Evolutionary conservation across 2,329 filamentous ascomycete genomes (phyloP), one percentile per base, ranked within the genome.

Genomic region (Boeremia lycopersici): DNA sequence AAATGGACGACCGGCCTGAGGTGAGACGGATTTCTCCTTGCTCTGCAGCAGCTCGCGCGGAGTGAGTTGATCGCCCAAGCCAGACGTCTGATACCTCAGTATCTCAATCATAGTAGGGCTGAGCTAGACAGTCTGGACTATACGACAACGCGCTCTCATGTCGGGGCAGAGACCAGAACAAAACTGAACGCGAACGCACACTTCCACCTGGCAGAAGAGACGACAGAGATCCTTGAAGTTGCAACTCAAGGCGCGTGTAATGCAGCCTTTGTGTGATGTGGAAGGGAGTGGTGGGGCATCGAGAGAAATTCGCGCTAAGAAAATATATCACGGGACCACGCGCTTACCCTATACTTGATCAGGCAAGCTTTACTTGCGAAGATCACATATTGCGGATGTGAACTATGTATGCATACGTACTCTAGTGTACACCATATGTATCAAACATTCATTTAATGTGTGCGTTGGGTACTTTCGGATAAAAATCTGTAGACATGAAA

Each of bases 271-370:
- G 40, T 29, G 42, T 26, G 40, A 26, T 11, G 28, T 55, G 45
- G 51, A 59, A 54, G 51, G 49, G 17, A 44, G n/a, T 51, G 39
- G 57, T 47, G 50, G 51, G 57, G 59, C 46, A 48, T 47, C 30
- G 10, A 33, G 23, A 49, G 29, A 11, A 55, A 39, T 47, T 45
- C 60, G 54, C 64, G 67, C 70, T 70, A 70, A 61, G 63, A 58
- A 59, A 55, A 57, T 52, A 55, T 40, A 61, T 71, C 68, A 71
- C 60, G 60, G 61, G 69, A 62, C 48, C 36, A 39, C 64, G 66
- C 59, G 62, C 12, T 26, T 23, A 36, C 13, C 15, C 60, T 39
- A 58, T n/a, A 23, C 29, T 19, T 15, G 6, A 46, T 35, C 2
- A 8, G 26, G 38, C 15, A 15, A 34, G 6, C 34, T 17, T 4